phyloP scores from a whole-genome alignment of 75 land plant species.

The Cunninghamia lanceolata region DNA sequence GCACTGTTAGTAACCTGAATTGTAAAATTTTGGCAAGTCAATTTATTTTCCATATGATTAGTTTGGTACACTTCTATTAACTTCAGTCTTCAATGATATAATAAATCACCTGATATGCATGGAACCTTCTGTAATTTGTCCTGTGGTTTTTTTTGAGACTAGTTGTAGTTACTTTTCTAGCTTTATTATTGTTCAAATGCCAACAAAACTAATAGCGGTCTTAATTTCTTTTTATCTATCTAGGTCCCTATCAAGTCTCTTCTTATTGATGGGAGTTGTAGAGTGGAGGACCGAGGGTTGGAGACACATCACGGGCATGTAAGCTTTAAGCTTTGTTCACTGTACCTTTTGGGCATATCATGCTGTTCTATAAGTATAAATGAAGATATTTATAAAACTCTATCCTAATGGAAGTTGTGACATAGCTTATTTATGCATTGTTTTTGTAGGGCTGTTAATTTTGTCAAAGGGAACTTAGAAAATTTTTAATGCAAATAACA shows the following conservation, averaged over 20 bases:
- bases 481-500: background rate
- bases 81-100: background rate
- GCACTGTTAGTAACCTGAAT: background rate
- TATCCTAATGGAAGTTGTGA: background rate
- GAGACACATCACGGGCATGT: slow-evolving; percentile 89
- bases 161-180: background rate
- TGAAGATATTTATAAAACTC: background rate
- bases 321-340: slow-evolving; percentile 21
- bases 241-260: slow-evolving; percentile 86
- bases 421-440: background rate
- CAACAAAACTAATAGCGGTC: background rate
- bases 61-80: background rate
- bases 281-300: slow-evolving; percentile 92
- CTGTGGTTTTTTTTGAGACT: background rate
- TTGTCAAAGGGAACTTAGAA: background rate
- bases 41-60: background rate
- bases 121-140: background rate
- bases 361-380: background rate
- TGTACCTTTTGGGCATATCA: slow-evolving; percentile 4
- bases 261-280: slow-evolving; percentile 77
- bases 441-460: background rate
- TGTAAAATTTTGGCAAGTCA: background rate
- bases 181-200: background rate
- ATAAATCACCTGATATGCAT: background rate
- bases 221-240: slow-evolving; percentile 1